These are phyloP conservation scores for Zasmidium angulare DNA, from an alignment of 2,329 filamentous ascomycete genomes.

Conservation along the genomic window DNA sequence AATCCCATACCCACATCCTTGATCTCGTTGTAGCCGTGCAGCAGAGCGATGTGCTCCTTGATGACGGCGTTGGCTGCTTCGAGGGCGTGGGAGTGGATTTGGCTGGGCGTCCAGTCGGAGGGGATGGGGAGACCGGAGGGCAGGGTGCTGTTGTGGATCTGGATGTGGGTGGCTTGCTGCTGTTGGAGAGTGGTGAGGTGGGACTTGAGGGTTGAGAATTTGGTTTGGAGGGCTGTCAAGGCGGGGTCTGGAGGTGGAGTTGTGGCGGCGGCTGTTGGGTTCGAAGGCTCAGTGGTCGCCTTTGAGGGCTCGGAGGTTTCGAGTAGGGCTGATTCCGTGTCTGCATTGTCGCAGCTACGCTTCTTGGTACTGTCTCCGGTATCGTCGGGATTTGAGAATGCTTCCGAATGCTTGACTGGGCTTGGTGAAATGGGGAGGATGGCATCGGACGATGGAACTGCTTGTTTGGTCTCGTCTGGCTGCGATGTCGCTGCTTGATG, in stretches of 20 bases:
- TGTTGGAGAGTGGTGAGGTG: constrained; percentile 38
- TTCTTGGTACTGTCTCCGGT: not conserved
- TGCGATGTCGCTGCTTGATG: constrained; percentile 1
- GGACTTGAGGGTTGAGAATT: constrained; percentile 47
- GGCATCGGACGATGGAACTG: constrained; percentile 5
- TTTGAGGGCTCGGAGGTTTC: not conserved
- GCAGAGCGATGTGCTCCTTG: constrained; percentile 61
- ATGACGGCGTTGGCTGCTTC: constrained; percentile 54
- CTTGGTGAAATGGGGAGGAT: constrained; percentile 4
- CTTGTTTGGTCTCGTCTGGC: not conserved
- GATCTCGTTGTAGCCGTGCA: constrained; percentile 71
- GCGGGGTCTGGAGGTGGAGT: constrained; percentile 26
- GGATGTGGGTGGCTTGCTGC: not conserved
- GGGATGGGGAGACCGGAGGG: constrained; percentile 30
- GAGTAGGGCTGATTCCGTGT: not conserved
- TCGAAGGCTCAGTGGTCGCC: not conserved
- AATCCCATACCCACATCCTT: constrained; percentile 67
- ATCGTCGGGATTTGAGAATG: not conserved
- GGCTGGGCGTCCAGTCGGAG: constrained; percentile 25
- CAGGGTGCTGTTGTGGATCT: constrained; percentile 27
- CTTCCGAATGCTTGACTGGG: not conserved
- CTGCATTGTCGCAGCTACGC: not conserved
- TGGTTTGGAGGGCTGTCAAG: constrained; percentile 47
- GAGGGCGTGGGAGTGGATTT: constrained; percentile 33
- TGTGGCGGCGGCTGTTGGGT: constrained; percentile 18